Evolutionary conservation across 495 filamentous ascomycete genomes (phyloP), one percentile per base, ranked within the genome.

Genomic region (Chaetomium fimeti): DNA sequence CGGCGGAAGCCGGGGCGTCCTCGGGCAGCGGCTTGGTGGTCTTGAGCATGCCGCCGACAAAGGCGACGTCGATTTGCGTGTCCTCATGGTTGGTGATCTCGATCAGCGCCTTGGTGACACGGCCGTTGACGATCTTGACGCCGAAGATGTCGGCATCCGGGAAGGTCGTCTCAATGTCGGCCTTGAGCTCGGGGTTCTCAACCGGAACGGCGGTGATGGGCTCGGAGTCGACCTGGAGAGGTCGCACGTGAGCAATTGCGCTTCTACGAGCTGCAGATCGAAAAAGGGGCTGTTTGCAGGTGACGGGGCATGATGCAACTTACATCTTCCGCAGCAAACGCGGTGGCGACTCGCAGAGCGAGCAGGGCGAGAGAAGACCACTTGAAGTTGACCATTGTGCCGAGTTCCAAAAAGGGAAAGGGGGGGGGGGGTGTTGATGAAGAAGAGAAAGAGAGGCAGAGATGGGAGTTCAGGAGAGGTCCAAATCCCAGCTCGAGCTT

Each of bases 41-140:
- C 76, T 85, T 85, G 66, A 98, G 83, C 68, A 84, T 84, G 45
- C 93, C 94, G 22, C 89, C 91, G 24, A 97, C 73, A 67, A 95
- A 86, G 71, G 86, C 80, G 38, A 98, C 84, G 54, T 82, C 83
- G 65, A 98, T 83, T 24, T 93, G 85, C 57, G 78, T 81, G 5
- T 86, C 83, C 79, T 98, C 94, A 62, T 90, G 82, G 80, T 98
- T 98, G 76, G 82, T 83, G 73, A 97, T 81, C 65, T 88, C 84
- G 71, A 98, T 80, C 38, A 95, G 79, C 7, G 93, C 88, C 74
- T 87, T 84, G 57, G 92, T 97, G n/a, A 91, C 84, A 65, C 88
- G 86, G 71, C 92, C 91, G 74, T 98, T 98, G 79, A 98, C 85
- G 60, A 97, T 86, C 84, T 96, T 97, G 67, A 98, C 85, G 67